Base-by-base conservation (phyloP, 2,329 filamentous ascomycete genomes). In the Orbilia oligospora region DNA sequence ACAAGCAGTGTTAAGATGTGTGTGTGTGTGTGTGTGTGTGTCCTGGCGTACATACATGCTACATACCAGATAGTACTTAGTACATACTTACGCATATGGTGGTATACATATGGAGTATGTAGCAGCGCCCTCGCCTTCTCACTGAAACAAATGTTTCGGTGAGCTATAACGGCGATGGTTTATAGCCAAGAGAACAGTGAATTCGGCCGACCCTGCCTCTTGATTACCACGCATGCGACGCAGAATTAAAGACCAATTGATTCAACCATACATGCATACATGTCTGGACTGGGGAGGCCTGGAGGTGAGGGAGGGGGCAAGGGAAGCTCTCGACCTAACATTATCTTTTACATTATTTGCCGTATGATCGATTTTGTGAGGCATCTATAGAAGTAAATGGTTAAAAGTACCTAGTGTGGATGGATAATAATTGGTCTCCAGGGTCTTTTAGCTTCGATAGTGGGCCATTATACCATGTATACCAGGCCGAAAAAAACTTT, bases 71-170 rank as follows among this genome's bases (percentile, higher is more conserved):
- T 22, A n/a, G 6, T 6, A 46, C n/a, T 14, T 46, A 20, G 14
- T 46, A 46, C n/a, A 20, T 20, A 38, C 27, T 30, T 30, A 30
- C 6, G n/a, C 27, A 3, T 30, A 6, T 30, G 27, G 3, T 30
- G 27, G 27, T 30, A 30, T 30, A 6, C 5, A 14, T 36, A n/a
- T 56, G 33, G 53, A n/a, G n/a, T n/a, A n/a, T 33, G 22, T 44
- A 44, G 56, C 56, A 20, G 61, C 63, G 24, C 44, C n/a, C 36
- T 55, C 51, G 69, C 24, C 48, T 49, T 38, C 48, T 51, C 24
- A 55, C 58, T 77, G 73, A 71, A 77, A 77, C 73, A 76, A 53
- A 68, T 67, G 66, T 77, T 77, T 77, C 61, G 67, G 73, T 77
- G 20, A 12, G 27, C 2, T 67, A 67, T 73, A 73, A 41, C 18